Base-by-base conservation (phyloP, 495 filamentous ascomycete genomes). In the Hypoxylon subgilvum region DNA sequence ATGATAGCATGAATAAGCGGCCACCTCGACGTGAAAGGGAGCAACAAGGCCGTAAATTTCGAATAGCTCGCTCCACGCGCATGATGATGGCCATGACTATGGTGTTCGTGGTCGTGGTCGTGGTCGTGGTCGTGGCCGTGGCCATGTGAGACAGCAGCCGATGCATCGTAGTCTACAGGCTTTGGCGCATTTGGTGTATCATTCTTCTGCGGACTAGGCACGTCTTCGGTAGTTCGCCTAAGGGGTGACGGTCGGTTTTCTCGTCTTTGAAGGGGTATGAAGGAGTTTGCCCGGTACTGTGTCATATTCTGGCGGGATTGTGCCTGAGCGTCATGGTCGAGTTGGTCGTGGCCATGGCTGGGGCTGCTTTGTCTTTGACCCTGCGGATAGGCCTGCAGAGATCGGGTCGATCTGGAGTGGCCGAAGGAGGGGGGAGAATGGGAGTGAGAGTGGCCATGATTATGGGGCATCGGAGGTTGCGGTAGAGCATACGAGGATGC, bases 1-100 rank as follows among this genome's bases (percentile, higher is more conserved):
- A 99, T 72, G 53, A 99, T 91, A 51, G 90, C 86, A 52, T 96
- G 85, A 10, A 96, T 55, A 10, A 97, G 70, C 2, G 92, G 90
- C 72, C 85, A 93, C 21, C 76, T 77, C 47, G 88, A 79, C 13
- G 85, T 85, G 28, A 79, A 76, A 0, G 74, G 79, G 16, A 96
- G 74, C 14, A 96, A 68, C 34, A 87, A 79, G 10, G 77, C 82
- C 14, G 88, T 89, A 41, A 91, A 73, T 52, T 63, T 76, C 4
- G 88, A 89, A 27, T 53, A 69, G 16, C 79, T 57, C 17, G 69
- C 66, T 63, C 73, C 57, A 50, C 67, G 64, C 25, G 51, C 47
- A 42, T 74, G 60, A 43, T 57, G 43, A 18, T 57, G 59, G 4
- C n/a, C 39, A 52, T 65, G n/a, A 54, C 70, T 56, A 4, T 44